Base-by-base conservation (phyloP, 2,329 filamentous ascomycete genomes). In the Aspergillus sp. region DNA sequence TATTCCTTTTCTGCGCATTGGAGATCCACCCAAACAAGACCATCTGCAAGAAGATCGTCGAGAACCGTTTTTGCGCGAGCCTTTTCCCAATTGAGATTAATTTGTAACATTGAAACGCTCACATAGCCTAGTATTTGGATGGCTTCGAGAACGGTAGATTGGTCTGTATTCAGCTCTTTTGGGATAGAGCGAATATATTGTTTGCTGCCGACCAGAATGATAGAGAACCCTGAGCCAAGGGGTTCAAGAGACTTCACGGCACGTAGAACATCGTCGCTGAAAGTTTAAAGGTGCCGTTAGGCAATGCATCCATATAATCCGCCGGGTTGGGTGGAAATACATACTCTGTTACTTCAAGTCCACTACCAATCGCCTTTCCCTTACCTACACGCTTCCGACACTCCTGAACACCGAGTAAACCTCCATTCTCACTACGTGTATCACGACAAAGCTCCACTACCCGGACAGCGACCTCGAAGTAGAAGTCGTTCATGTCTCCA, bases 401-500 rank as follows among this genome's bases (percentile, higher is more conserved):
- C 75, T 98, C 93, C 45, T 84, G 81, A 17, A 98, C 84, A 11
- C 90, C 90, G 53, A 99, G 91, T 68, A 99, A 80, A 0, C 95
- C 95, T 6, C 95, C 95, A 72, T 99, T 99, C 76, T 97, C 93
- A 4, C 85, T 86, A 52, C 95, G 82, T 45, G 92, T 97, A 52
- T 88, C 86, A 6, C 91, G 83, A 72, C 95, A 99, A 7, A 97
- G 87, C 75, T 98, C 93, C 6, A 99, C 95, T 1, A 98, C 90
- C 50, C 91, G 84, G n/a, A 98, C 93, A 1, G 92, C 95, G 46
- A 99, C 86, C 79, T 96, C 93, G 75, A 98, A 98, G 78, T 98
- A 99, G 72, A 99, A 99, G 75, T 99, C 95, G 72, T 97, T 96
- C 66, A 99, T 93, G 67, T 88, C 92, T 59, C 90, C 86, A 31